Evolutionary conservation across 805 yeast species (phyloP).

Genomic region (Starmerella etchellsii): DNA sequence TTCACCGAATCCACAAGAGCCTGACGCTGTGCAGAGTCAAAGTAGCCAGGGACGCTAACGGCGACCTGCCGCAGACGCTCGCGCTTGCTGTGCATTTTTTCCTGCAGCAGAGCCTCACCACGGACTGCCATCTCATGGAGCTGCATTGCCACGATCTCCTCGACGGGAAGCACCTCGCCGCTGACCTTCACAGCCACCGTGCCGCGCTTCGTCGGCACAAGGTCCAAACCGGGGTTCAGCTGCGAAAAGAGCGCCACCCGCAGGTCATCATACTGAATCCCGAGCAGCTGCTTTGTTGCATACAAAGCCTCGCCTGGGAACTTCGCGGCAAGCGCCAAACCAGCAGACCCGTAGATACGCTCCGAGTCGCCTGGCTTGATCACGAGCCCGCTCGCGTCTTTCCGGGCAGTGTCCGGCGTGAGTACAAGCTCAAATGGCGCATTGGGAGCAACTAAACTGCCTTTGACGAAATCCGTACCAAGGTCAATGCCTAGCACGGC

Average conservation of each 20-base stretch:
- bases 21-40: slow-evolving; percentile 48
- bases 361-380: slow-evolving; percentile 34
- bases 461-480: slow-evolving; percentile 79
- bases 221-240: slow-evolving; percentile 48
- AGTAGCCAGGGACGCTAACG: slow-evolving; percentile 65
- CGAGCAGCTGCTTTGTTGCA: slow-evolving; percentile 59
- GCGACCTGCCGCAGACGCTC: slow-evolving; percentile 47
- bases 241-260: slow-evolving; percentile 36
- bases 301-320: slow-evolving; percentile 59
- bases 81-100: slow-evolving; percentile 34
- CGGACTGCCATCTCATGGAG: slow-evolving; percentile 51
- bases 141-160: slow-evolving; percentile 78
- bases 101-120: slow-evolving; percentile 49
- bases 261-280: slow-evolving; percentile 36
- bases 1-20: slow-evolving; percentile 62
- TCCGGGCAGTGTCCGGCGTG: slow-evolving; percentile 83
- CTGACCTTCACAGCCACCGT: slow-evolving; percentile 46
- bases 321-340: slow-evolving; percentile 54
- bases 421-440: slow-evolving; percentile 76
- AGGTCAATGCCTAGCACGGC: slow-evolving; percentile 81
- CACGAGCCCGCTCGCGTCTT: slow-evolving; percentile 70
- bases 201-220: slow-evolving; percentile 34
- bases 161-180: slow-evolving; percentile 42
- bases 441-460: slow-evolving; percentile 81
- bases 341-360: slow-evolving; percentile 67